Conservation (phyloP, 495 filamentous ascomycete species). For the Echria macrotheca region DNA sequence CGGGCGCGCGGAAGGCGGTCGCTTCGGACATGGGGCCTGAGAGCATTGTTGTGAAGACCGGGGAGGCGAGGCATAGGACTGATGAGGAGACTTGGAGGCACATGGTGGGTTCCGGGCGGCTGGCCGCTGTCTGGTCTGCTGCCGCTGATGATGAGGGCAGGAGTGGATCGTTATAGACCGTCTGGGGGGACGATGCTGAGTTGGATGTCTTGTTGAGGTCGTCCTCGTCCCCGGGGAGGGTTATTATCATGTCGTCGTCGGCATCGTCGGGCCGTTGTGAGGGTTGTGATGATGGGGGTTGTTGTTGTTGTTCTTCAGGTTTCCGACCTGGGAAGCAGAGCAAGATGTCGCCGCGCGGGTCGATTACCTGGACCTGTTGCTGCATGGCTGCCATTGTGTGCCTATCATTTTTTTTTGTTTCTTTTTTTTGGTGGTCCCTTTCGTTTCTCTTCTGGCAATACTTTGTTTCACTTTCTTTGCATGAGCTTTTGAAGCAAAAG, state of each 20-base stretch:
- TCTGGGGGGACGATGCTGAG: not conserved
- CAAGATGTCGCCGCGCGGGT: constrained; percentile 1
- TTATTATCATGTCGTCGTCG: no score
- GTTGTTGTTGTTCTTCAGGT: not conserved
- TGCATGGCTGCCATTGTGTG: not conserved
- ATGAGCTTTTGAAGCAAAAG: no score
- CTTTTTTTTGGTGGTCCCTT: no score
- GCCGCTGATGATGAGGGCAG: not conserved
- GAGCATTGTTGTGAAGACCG: constrained; percentile 16
- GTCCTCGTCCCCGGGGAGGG: no score
- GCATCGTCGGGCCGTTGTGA: not conserved
- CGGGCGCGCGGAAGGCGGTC: constrained; percentile 11
- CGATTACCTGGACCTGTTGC: not conserved
- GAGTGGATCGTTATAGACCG: not conserved
- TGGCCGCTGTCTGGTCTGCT: not conserved
- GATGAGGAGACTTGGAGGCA: constrained; percentile 16
- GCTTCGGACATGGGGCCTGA: constrained; percentile 12
- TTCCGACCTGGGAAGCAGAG: constrained; percentile 1
- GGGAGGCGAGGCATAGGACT: constrained; percentile 15
- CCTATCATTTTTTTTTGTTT: no score
- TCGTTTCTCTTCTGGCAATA: no score
- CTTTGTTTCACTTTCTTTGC: no score
- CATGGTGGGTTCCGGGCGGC: not conserved
- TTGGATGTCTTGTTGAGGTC: no score
- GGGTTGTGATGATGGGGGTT: not conserved